Evolutionary conservation across 1,284 basidiomycete genomes (phyloP).

Genomic region (Chiua sp.): DNA sequence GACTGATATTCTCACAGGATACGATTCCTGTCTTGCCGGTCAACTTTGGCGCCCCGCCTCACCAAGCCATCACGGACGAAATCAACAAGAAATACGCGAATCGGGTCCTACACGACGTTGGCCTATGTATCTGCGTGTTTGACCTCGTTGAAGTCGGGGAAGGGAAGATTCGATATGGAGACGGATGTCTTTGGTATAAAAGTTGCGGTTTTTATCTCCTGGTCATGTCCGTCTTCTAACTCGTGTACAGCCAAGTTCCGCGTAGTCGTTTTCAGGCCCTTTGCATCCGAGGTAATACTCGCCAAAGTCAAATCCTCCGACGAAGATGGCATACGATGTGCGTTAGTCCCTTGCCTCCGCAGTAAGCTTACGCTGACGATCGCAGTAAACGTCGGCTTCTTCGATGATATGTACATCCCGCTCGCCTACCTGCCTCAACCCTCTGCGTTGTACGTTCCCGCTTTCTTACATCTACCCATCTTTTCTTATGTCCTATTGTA

Average conservation of each 20-base stretch:
- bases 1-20: slow-evolving; percentile 46
- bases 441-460: slow-evolving; percentile 69
- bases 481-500: slow-evolving; percentile 33
- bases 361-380: background rate
- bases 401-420: slow-evolving; percentile 91
- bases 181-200: slow-evolving; percentile 95
- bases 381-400: slow-evolving; percentile 89
- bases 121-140: slow-evolving; percentile 89
- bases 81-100: slow-evolving; percentile 96
- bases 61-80: slow-evolving; percentile 77
- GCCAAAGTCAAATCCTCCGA: slow-evolving; percentile 89
- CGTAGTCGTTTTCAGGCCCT: slow-evolving; percentile 91
- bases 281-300: slow-evolving; percentile 87
- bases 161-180: slow-evolving; percentile 93
- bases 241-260: slow-evolving; percentile 78
- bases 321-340: slow-evolving; percentile 83
- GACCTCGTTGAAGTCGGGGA: slow-evolving; percentile 89
- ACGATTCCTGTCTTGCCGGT: slow-evolving; percentile 81
- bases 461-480: background rate
- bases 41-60: slow-evolving; percentile 73
- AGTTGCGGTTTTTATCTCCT: slow-evolving; percentile 51
- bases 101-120: slow-evolving; percentile 90
- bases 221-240: slow-evolving; percentile 3
- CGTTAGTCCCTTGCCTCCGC: slow-evolving; percentile 32
- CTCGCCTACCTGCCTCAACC: slow-evolving; percentile 76